Percentiles rank a stretch among this genome's conserved stretches.
These are phyloP conservation scores for Colletotrichum chrysophilum DNA, from an alignment of 2,329 filamentous ascomycete genomes.

Conservation along the genomic window DNA sequence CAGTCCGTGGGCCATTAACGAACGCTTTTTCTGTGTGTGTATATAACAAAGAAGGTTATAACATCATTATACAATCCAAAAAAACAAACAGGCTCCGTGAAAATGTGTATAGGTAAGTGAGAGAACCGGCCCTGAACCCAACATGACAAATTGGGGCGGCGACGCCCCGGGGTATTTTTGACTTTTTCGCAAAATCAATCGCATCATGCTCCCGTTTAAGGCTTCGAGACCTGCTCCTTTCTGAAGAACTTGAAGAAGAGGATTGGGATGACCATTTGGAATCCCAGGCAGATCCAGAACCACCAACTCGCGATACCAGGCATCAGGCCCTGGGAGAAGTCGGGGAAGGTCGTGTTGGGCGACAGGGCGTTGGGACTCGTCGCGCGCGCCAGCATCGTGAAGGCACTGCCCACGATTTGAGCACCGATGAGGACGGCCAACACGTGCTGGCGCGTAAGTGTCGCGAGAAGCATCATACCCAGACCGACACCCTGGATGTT, in stretches of 20 bases:
- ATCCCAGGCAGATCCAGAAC: constrained; percentile 66
- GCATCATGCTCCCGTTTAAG: constrained; percentile 30
- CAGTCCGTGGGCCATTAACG: constrained; percentile 11
- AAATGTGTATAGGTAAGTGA: background rate
- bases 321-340: constrained; percentile 55
- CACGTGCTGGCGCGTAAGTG: constrained; percentile 68
- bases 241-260: constrained; percentile 62
- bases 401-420: constrained; percentile 66
- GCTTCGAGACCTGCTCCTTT: constrained; percentile 63
- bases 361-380: constrained; percentile 66
- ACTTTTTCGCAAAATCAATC: constrained; percentile 2
- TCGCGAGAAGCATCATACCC: constrained; percentile 72
- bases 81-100: constrained; percentile 4
- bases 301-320: constrained; percentile 53
- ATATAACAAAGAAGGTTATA: background rate
- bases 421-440: constrained; percentile 65
- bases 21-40: constrained; percentile 12
- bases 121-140: constrained; percentile 15
- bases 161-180: constrained; percentile 12
- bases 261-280: constrained; percentile 64
- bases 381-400: constrained; percentile 66
- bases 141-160: constrained; percentile 13
- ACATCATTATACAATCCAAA: constrained; percentile 21
- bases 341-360: constrained; percentile 66
- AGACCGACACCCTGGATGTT: constrained; percentile 70